Evolutionary conservation across 805 yeast genomes (phyloP), one percentile per base, ranked within the genome.

Genomic region (Metschnikowia gelsemii): DNA sequence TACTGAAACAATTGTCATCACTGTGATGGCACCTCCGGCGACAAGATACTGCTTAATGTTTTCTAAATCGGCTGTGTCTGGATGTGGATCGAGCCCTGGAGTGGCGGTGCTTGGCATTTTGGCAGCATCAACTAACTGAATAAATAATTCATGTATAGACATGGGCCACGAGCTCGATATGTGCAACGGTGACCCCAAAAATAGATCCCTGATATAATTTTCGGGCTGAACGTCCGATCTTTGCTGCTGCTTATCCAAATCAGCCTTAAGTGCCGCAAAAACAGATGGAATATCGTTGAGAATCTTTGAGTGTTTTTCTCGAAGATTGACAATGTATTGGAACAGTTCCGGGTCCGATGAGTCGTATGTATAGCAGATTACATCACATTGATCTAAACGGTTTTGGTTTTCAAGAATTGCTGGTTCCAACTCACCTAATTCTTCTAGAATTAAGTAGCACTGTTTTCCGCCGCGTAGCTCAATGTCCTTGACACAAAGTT

Each of bases 281-380:
- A 93, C 81, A 3, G 84, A 76, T 0, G 99, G 99, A 2, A 93
- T 64, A 32, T 73, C 72, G 38, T 75, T 74, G 50, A 82, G 77
- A 14, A 83, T 63, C 23, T 70, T 66, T 2, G 80, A 76, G 54
- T 84, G 80, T 47, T 68, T 73, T 22, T 73, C 67, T 11, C 89
- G 66, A n/a, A 90, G 59, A 14, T 84, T 84, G 20, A 85, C 83
- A 38, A 90, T 65, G 57, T 86, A 80, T 40, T 89, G 86, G 61
- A 93, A 93, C 31, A 96, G 87, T 41, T 91, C 95, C 0, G 99
- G 97, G 57, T 93, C 97, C 0, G 96, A 83, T 0, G 97, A 88
- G 59, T 93, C 99, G 62, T 93, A 93, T 0, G 89, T 75, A 56
- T 86, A 75, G 61, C 98, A 93, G 1, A 93, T 59, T 2, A 89